These are phyloP conservation scores for Polyporus arcularius DNA, from an alignment of 768 basidiomycete species.

Conservation along the genomic window DNA sequence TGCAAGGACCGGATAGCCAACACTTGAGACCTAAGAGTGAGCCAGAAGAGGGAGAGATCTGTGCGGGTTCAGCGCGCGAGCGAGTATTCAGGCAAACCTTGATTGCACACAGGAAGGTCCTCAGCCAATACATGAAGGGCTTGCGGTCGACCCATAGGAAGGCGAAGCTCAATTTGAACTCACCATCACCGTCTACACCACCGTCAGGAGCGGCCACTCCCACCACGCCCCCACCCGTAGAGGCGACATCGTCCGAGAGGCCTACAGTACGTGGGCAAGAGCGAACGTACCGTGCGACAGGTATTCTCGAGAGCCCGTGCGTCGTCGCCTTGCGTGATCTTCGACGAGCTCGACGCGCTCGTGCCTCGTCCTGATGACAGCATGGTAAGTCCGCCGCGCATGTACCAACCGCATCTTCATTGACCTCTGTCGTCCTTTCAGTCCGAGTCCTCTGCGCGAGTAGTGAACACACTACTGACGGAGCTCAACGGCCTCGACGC, in stretches of 20 bases:
- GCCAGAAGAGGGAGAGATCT: too few species aligned
- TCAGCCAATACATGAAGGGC: conserved; percentile 80
- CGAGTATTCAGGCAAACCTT: conserved; percentile 63
- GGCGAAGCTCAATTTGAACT: conserved; percentile 69
- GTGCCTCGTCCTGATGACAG: conserved; percentile 90
- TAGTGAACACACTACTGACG: conserved; percentile 92
- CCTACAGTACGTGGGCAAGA: conserved; percentile 91
- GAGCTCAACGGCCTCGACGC: conserved; percentile 91
- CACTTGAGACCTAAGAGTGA: too few species aligned
- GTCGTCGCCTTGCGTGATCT: conserved; percentile 92
- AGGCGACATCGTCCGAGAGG: background rate
- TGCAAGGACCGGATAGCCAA: too few species aligned
- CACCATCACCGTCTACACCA: conserved; percentile 14
- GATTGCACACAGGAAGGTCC: too few species aligned
- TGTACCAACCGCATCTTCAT: background rate
- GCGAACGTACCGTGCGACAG: conserved; percentile 91
- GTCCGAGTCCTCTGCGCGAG: conserved; percentile 92
- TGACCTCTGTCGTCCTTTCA: conserved; percentile 29
- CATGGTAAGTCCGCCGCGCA: conserved; percentile 52
- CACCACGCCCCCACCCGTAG: conserved; percentile 16
- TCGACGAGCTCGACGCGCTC: conserved; percentile 91
- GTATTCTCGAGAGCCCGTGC: conserved; percentile 93
- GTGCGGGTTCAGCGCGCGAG: too few species aligned
- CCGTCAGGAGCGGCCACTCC: conserved; percentile 28
- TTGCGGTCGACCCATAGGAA: conserved; percentile 72